A percentile compares a stretch with the other conserved stretches of the same genome.
phyloP scores from a whole-genome alignment of 768 basidiomycete species.

The Cystoderma amianthinum region DNA sequence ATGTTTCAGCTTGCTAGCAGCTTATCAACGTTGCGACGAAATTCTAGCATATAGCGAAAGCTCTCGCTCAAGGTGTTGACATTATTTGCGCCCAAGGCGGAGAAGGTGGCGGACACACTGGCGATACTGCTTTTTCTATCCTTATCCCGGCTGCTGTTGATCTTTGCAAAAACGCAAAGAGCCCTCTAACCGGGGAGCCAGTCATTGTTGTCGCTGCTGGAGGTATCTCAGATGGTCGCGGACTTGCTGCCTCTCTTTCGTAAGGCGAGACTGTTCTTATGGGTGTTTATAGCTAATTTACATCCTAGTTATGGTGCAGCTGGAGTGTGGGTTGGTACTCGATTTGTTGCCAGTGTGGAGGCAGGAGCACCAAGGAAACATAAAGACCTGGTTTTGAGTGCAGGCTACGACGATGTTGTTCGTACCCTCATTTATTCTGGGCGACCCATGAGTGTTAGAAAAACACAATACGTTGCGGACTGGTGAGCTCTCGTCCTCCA shows the following conservation, averaged over 20 bases:
- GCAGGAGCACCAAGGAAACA: slow-evolving; percentile 73
- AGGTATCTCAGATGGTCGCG: slow-evolving; percentile 78
- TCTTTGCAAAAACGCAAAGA: slow-evolving; percentile 58
- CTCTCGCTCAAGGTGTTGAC: slow-evolving; percentile 80
- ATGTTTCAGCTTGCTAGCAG: too few species aligned
- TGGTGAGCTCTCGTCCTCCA: slow-evolving; percentile 37
- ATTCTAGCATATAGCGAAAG: slow-evolving; percentile 67
- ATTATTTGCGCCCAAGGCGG: slow-evolving; percentile 87
- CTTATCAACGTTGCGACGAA: too few species aligned
- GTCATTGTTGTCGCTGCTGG: slow-evolving; percentile 80
- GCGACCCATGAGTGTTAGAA: slow-evolving; percentile 75
- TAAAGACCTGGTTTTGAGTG: slow-evolving; percentile 59
- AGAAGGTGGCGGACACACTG: slow-evolving; percentile 87
- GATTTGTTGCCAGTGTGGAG: slow-evolving; percentile 78
- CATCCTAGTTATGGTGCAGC: slow-evolving; percentile 64
- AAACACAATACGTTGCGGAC: slow-evolving; percentile 70
- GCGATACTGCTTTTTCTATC: slow-evolving; percentile 74
- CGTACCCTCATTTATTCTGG: slow-evolving; percentile 74
- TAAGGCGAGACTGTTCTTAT: slow-evolving; percentile 18
- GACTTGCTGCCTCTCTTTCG: slow-evolving; percentile 70
- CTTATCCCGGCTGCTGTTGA: slow-evolving; percentile 82
- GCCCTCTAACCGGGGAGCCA: slow-evolving; percentile 73
- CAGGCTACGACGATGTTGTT: slow-evolving; percentile 69
- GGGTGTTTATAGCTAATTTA: background rate
- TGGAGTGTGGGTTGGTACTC: slow-evolving; percentile 85